These are phyloP conservation scores for Brettanomyces custersianus DNA, from an alignment of 805 yeast species.

Conservation along the genomic window DNA sequence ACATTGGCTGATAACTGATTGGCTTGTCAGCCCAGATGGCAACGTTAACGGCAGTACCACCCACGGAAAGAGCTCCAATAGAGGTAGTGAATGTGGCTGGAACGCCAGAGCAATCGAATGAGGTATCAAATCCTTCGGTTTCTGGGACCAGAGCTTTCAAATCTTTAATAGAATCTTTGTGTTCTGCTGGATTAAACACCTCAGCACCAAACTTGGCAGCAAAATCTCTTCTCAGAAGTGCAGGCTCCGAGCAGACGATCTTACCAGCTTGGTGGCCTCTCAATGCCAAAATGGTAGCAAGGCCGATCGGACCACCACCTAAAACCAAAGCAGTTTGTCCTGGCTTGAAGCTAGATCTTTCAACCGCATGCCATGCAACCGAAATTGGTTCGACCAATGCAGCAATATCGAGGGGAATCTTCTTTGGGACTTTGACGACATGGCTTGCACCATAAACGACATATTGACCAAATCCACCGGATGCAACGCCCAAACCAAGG, in stretches of 20 bases:
- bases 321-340: conserved; percentile 42
- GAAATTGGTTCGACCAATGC: conserved; percentile 51
- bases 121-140: conserved; percentile 37
- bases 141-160: conserved; percentile 30
- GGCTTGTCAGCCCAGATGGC: conserved; percentile 57
- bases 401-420: conserved; percentile 28
- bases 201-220: conserved; percentile 42
- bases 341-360: conserved; percentile 31
- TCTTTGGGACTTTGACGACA: conserved; percentile 25
- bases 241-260: conserved; percentile 54
- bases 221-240: conserved; percentile 47
- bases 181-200: conserved; percentile 40
- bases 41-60: conserved; percentile 53
- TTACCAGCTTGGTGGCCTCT: conserved; percentile 38
- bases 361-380: conserved; percentile 54
- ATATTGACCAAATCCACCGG: conserved; percentile 38
- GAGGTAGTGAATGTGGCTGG: conserved; percentile 45
- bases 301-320: conserved; percentile 59
- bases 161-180: conserved; percentile 28
- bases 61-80: conserved; percentile 37
- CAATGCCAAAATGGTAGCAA: conserved; percentile 44
- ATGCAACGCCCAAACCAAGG: conserved; percentile 40
- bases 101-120: conserved; percentile 49
- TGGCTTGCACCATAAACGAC: conserved; percentile 30
- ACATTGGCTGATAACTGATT: conserved; percentile 44